Conservation (phyloP, 2,329 filamentous ascomycete species). For the Colletotrichum australisinense region DNA sequence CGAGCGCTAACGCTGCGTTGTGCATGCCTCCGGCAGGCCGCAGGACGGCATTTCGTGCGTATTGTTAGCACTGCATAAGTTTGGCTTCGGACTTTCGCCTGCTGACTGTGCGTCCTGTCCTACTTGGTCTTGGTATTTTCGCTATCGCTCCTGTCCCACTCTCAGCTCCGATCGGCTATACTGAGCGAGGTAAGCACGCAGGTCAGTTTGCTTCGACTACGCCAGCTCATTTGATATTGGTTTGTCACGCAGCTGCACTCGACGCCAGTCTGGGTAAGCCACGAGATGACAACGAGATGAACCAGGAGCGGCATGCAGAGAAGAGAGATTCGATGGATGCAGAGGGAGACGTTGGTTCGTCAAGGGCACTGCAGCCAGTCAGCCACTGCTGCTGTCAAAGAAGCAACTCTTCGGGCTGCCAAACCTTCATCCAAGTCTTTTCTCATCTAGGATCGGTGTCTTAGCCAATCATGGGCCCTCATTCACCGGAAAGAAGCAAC, state of each 20-base stretch:
- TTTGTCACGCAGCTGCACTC: background rate
- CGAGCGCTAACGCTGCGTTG: background rate
- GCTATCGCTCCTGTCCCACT: background rate
- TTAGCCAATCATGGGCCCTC: background rate
- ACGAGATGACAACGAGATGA: background rate
- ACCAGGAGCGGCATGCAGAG: background rate
- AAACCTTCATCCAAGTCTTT: background rate
- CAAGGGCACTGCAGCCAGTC: background rate
- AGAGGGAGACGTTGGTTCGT: background rate
- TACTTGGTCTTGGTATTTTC: conserved; percentile 1
- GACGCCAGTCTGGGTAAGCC: background rate
- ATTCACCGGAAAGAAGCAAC: background rate
- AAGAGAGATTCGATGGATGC: background rate
- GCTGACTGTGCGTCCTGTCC: background rate
- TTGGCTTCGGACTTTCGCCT: background rate
- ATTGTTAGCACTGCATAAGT: background rate
- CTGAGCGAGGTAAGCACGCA: background rate
- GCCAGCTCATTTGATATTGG: background rate
- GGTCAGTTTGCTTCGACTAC: background rate
- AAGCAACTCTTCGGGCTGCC: background rate
- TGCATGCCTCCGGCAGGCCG: background rate
- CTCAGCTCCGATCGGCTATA: background rate
- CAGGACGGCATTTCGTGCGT: background rate
- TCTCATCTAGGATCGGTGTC: background rate
- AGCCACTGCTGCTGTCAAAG: background rate